phyloP scores from a whole-genome alignment of 169 alveolate species.

The Eimeria brunetti region DNA sequence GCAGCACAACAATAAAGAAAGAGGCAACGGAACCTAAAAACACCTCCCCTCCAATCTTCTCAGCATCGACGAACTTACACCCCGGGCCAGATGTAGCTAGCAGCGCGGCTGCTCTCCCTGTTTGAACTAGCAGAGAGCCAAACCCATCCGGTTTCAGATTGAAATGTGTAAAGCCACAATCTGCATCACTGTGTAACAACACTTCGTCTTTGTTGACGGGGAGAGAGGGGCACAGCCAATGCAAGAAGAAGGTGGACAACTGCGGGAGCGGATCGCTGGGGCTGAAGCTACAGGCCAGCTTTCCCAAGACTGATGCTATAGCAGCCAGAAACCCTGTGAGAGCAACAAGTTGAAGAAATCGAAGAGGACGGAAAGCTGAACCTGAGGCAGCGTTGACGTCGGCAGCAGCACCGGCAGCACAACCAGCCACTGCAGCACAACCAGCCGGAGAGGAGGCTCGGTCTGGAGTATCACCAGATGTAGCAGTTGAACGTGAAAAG shows the following conservation, averaged over 20 bases:
- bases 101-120: slow-evolving; percentile 47
- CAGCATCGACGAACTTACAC: neutral
- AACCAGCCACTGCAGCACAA: neutral
- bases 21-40: neutral
- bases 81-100: slow-evolving; percentile 16
- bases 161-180: neutral
- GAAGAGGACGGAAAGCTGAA: slow-evolving; percentile 9
- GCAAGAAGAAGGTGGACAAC: neutral
- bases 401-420: neutral
- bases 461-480: neutral
- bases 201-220: neutral
- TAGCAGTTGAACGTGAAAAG: neutral
- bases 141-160: slow-evolving; percentile 37
- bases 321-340: slow-evolving; percentile 58
- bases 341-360: slow-evolving; percentile 37
- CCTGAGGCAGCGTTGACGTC: neutral
- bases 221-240: slow-evolving; percentile 1
- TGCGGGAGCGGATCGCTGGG: slow-evolving; percentile 51
- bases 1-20: slow-evolving; percentile 31
- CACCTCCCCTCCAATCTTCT: neutral
- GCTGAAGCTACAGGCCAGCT: slow-evolving; percentile 46
- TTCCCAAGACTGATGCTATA: slow-evolving; percentile 46
- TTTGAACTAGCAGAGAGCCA: slow-evolving; percentile 5
- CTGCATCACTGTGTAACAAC: neutral
- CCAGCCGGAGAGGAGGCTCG: neutral